Conservation (phyloP, 2,329 filamentous ascomycete genomes). For the Pyrenophora teres region DNA sequence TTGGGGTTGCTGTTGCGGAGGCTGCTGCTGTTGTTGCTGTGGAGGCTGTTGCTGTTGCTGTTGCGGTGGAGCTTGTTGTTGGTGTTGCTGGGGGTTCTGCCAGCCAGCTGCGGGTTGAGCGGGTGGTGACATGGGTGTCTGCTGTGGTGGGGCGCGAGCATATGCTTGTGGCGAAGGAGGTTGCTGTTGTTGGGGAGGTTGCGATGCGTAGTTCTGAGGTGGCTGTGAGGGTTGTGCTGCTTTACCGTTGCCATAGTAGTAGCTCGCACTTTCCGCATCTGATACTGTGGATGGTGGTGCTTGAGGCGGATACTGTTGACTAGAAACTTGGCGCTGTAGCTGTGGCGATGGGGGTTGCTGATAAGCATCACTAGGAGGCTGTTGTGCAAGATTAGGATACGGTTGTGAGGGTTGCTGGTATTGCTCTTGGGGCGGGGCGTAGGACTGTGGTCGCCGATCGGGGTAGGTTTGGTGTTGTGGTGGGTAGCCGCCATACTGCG, state of each 20-base stretch:
- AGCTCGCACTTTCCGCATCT: slow-evolving; percentile 41
- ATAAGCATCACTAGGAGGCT: slow-evolving; percentile 31
- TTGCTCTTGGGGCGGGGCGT: slow-evolving; percentile 35
- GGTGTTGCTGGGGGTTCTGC: slow-evolving; percentile 37
- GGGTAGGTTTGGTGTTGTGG: slow-evolving; percentile 46
- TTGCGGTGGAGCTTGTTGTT: slow-evolving; percentile 29
- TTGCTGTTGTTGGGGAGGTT: slow-evolving; percentile 39
- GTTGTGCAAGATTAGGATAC: slow-evolving; percentile 41
- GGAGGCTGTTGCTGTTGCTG: slow-evolving; percentile 30
- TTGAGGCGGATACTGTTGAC: slow-evolving; percentile 44
- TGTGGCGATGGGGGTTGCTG: slow-evolving; percentile 45
- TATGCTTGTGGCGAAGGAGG: slow-evolving; percentile 45
- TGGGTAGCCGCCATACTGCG: slow-evolving; percentile 54
- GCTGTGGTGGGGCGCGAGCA: slow-evolving; percentile 30
- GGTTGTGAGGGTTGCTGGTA: slow-evolving; percentile 45
- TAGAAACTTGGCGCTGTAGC: slow-evolving; percentile 42
- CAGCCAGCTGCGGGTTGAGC: slow-evolving; percentile 35
- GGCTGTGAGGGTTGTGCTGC: slow-evolving; percentile 29
- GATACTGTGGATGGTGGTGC: slow-evolving; percentile 39
- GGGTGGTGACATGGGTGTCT: slow-evolving; percentile 40
- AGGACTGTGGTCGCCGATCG: slow-evolving; percentile 40
- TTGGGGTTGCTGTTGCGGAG: slow-evolving; percentile 14
- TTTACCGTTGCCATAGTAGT: slow-evolving; percentile 41
- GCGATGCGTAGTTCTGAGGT: slow-evolving; percentile 35
- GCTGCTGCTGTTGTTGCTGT: slow-evolving; percentile 28